Conservation (phyloP, 495 filamentous ascomycete species). For the Aspergillus olivimuriae region DNA sequence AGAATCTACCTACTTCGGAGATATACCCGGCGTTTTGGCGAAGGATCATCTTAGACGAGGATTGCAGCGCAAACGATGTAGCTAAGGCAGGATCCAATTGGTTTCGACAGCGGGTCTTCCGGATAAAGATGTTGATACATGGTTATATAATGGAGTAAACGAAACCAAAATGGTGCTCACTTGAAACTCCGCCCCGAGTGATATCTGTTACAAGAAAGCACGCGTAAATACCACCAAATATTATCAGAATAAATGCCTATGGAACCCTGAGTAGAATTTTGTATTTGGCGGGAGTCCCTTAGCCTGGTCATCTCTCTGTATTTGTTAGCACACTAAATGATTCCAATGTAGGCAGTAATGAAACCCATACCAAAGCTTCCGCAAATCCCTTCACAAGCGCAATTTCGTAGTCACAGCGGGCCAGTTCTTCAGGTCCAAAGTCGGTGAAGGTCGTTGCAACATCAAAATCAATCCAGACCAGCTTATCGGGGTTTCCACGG, state of each 20-base stretch:
- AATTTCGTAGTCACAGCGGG: slow-evolving; percentile 13
- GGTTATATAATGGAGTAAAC: neutral
- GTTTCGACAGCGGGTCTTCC: neutral
- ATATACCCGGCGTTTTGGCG: too few species aligned
- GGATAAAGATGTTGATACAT: neutral
- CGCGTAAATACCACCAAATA: neutral
- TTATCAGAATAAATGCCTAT: neutral
- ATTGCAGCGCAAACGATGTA: too few species aligned
- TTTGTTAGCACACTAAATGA: slow-evolving; percentile 6
- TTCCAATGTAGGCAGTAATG: neutral
- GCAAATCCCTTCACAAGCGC: slow-evolving; percentile 9
- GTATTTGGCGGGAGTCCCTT: slow-evolving; percentile 24
- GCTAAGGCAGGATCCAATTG: neutral
- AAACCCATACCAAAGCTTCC: slow-evolving; percentile 2
- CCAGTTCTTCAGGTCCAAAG: slow-evolving; percentile 7
- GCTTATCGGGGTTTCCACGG: slow-evolving; percentile 4
- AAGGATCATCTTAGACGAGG: too few species aligned
- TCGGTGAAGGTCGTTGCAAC: slow-evolving; percentile 17
- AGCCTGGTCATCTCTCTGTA: slow-evolving; percentile 16
- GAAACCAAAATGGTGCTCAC: neutral
- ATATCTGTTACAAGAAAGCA: too few species aligned
- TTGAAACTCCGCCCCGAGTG: neutral
- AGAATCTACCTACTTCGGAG: too few species aligned
- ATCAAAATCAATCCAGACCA: slow-evolving; percentile 26
- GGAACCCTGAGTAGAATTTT: slow-evolving; percentile 12